phyloP scores from a whole-genome alignment of 2,329 filamentous ascomycete genomes.

The Aspergillus pseudoglaucus region DNA sequence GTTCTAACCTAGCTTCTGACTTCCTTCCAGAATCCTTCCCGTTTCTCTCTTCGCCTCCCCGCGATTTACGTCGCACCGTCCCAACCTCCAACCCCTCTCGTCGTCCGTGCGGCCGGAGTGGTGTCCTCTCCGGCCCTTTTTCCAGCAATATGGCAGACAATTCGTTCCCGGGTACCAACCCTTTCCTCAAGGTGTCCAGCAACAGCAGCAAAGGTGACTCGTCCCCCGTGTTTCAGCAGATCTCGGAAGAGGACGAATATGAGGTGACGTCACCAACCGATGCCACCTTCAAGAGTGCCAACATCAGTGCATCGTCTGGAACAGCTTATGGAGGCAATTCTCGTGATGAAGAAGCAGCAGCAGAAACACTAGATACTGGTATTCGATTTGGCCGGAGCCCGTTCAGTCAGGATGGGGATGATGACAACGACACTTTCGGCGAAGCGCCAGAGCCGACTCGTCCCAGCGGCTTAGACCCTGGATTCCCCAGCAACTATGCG shows the following conservation, averaged over 20 bases:
- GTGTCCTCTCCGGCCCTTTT: constrained; percentile 22
- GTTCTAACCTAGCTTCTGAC: constrained; percentile 47
- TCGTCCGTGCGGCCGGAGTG: constrained; percentile 21
- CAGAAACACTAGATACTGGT: constrained; percentile 1
- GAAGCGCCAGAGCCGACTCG: constrained; percentile 18
- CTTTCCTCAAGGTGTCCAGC: constrained; percentile 73
- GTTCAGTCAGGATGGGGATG: constrained; percentile 21
- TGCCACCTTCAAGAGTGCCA: constrained; percentile 47
- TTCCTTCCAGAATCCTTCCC: constrained; percentile 58
- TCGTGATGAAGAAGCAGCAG: constrained; percentile 14
- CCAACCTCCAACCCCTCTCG: constrained; percentile 42
- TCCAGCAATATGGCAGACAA: constrained; percentile 59
- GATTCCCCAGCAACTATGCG: constrained; percentile 83
- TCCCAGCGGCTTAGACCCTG: constrained; percentile 21
- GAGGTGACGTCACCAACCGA: constrained; percentile 73
- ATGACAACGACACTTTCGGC: constrained; percentile 15
- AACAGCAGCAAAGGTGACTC: constrained; percentile 42
- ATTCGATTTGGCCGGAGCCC: constrained; percentile 30
- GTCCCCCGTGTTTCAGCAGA: constrained; percentile 51
- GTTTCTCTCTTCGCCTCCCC: constrained; percentile 34
- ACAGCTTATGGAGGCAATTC: constrained; percentile 32
- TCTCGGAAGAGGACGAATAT: constrained; percentile 75
- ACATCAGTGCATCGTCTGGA: constrained; percentile 25
- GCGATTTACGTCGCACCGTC: constrained; percentile 60
- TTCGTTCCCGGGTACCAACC: constrained; percentile 71